Percentiles rank a stretch among this genome's conserved stretches.
These are phyloP conservation scores for Podaxis sp. DNA, from an alignment of 768 basidiomycete genomes.

Conservation along the genomic window DNA sequence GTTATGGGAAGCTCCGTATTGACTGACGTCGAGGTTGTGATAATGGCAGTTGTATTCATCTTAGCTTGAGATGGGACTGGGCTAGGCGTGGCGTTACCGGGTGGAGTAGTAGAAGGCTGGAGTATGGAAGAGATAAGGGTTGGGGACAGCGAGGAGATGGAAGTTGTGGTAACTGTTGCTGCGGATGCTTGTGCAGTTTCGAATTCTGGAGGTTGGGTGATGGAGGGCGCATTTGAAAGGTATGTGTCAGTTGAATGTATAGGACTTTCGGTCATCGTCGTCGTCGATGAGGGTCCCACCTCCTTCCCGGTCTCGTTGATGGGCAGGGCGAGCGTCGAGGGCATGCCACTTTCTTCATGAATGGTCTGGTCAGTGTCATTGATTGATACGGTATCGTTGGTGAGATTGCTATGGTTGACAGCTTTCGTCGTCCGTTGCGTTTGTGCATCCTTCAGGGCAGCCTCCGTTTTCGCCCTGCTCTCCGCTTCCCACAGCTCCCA, in stretches of 20 bases:
- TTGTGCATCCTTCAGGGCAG: conserved; percentile 29
- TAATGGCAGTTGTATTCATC: conserved; percentile 5
- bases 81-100: background rate
- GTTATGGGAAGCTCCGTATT: conserved; percentile 11
- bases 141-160: conserved; percentile 6
- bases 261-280: background rate
- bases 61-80: background rate
- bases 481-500: conserved; percentile 84
- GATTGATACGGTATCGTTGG: background rate
- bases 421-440: conserved; percentile 2
- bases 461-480: conserved; percentile 49
- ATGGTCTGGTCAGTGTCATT: background rate
- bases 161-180: background rate
- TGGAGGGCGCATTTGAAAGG: conserved; percentile 2
- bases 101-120: conserved; percentile 7
- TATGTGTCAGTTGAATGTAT: conserved; percentile 19
- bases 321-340: background rate
- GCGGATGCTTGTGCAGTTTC: background rate
- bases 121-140: background rate
- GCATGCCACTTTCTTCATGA: background rate
- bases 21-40: conserved; percentile 14
- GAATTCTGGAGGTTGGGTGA: conserved; percentile 3
- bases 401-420: background rate
- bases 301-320: background rate
- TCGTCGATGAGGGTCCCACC: background rate